Evolutionary conservation across 495 filamentous ascomycete species (phyloP), one percentile per base, ranked within the genome.

Genomic region (Annulohypoxylon stygium): DNA sequence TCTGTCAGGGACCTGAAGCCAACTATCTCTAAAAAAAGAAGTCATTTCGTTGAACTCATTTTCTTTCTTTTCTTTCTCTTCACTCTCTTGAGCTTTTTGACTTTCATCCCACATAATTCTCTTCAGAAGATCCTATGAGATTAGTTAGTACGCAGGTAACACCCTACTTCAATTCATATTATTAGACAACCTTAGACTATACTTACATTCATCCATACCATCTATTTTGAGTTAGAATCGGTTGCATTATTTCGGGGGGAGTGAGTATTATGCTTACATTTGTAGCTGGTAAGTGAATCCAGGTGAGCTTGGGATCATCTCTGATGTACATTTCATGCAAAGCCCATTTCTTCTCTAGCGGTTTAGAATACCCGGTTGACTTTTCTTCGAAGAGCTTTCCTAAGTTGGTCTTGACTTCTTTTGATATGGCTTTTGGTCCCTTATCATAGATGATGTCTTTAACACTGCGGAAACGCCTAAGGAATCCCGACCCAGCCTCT

Each of bases 131-230:
- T 70, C 67, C 67, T 70, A 51, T 18, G n/a, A 36, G 45, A 45
- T 2, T 3, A n/a, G 11, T 70, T n/a, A 70, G 39, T n/a, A 58
- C 41, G 20, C 5, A 30, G 45, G 23, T n/a, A 4, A 47, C 2
- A 50, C 3, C 25, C 11, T 36, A 6, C 33, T 34, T 23, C 4
- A 10, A 43, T 30, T 30, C 2, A 43, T 12, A 61, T 61, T 4
- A 16, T 60, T 4, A 16, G 18, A 39, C 12, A 41, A 12, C 12
- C 30, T 11, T 26, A 6, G 45, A 57, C 3, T 26, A 61, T 20
- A 41, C 57, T 50, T 53, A 69, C 67, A 51, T 70, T 70, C 67
- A 70, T 70, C 67, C 67, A 70, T 12, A 41, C 51, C 0, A 70
- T 51, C 60, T 70, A 25, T 50, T 10, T 20, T 43, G 25, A 0